These are phyloP conservation scores for Diaporthe aspalathi DNA, from an alignment of 2,329 filamentous ascomycete species.

Conservation along the genomic window DNA sequence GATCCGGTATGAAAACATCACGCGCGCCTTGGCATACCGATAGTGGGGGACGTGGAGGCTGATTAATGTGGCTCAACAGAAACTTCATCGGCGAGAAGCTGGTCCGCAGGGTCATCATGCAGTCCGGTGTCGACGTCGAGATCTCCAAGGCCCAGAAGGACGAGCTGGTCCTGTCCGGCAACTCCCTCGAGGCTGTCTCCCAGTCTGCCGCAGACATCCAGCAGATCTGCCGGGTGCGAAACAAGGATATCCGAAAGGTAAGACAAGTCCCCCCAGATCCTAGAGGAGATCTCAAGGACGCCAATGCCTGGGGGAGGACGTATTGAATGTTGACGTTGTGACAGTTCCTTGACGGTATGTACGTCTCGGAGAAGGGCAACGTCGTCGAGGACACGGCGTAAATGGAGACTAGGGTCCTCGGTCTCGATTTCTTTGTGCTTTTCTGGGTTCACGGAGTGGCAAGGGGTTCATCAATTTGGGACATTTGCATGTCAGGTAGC, in stretches of 20 bases:
- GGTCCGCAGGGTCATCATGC: constrained; percentile 91
- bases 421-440: constrained; percentile 57
- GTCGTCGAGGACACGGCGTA: constrained; percentile 73
- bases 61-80: constrained; percentile 56
- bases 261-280: neutral
- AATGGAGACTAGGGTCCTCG: constrained; percentile 37
- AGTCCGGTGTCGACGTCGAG: constrained; percentile 89
- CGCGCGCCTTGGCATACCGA: neutral
- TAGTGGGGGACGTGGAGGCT: constrained; percentile 13
- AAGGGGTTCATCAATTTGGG: constrained; percentile 64
- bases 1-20: constrained; percentile 79
- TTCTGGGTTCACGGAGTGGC: constrained; percentile 72
- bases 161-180: constrained; percentile 91
- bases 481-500: constrained; percentile 69
- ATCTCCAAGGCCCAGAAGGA: constrained; percentile 95
- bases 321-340: neutral
- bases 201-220: constrained; percentile 99
- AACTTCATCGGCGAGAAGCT: constrained; percentile 99
- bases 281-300: too few relatives aligned
- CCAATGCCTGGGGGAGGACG: too few relatives aligned
- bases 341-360: constrained; percentile 99
- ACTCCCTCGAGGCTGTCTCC: constrained; percentile 97
- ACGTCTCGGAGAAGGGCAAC: constrained; percentile 99
- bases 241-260: constrained; percentile 99
- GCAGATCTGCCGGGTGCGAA: constrained; percentile 98